phyloP scores from a whole-genome alignment of 805 yeast species.

The Cyberlindnera subsufficiens region DNA sequence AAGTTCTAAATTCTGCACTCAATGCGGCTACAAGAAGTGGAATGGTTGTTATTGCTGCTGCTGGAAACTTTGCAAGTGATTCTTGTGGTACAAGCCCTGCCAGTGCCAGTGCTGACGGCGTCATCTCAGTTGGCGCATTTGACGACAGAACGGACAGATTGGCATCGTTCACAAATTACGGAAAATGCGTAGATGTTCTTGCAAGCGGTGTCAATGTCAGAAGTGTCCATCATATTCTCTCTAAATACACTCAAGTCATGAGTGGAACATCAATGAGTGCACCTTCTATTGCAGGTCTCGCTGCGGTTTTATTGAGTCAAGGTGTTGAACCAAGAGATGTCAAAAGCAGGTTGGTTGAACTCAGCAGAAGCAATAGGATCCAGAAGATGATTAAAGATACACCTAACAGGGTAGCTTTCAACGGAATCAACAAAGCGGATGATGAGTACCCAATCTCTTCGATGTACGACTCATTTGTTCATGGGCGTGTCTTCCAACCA shows the following conservation, averaged over 20 bases:
- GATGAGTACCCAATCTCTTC: slow-evolving; percentile 16
- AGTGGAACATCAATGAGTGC: slow-evolving; percentile 84
- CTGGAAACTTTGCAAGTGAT: slow-evolving; percentile 74
- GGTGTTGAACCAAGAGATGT: slow-evolving; percentile 42
- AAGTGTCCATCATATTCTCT: slow-evolving; percentile 39
- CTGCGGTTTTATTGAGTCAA: slow-evolving; percentile 46
- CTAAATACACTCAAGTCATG: slow-evolving; percentile 25
- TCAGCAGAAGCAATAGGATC: slow-evolving; percentile 30
- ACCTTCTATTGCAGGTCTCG: slow-evolving; percentile 66
- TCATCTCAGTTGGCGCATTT: slow-evolving; percentile 84
- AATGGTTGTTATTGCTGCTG: slow-evolving; percentile 69
- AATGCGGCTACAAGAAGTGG: slow-evolving; percentile 73
- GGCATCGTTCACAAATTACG: slow-evolving; percentile 88
- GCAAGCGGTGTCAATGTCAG: slow-evolving; percentile 73
- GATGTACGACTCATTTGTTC: slow-evolving; percentile 5
- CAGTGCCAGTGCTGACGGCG: slow-evolving; percentile 67
- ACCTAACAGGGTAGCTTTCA: slow-evolving; percentile 51
- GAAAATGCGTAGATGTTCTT: slow-evolving; percentile 81
- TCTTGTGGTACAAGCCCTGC: slow-evolving; percentile 90
- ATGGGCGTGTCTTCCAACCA: not conserved
- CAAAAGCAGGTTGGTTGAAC: slow-evolving; percentile 33
- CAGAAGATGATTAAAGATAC: slow-evolving; percentile 43
- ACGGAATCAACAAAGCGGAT: slow-evolving; percentile 28
- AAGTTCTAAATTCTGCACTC: slow-evolving; percentile 67
- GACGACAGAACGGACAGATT: slow-evolving; percentile 66